Conservation (phyloP, 768 basidiomycete genomes). For the Pleurotus salmoneostramineus region DNA sequence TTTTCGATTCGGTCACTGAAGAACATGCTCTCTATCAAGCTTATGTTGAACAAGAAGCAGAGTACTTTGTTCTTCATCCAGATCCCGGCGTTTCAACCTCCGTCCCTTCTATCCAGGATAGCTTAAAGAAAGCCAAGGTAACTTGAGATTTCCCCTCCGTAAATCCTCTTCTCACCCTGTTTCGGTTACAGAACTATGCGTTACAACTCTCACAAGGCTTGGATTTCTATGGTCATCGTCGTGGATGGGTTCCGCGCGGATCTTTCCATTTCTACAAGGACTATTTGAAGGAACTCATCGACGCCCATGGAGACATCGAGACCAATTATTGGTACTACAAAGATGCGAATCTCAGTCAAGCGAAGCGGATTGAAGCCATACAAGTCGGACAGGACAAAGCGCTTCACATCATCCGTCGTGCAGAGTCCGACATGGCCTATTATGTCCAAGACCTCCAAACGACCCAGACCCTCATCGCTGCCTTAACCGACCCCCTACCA, state of each 20-base stretch:
- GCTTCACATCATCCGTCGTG: neutral
- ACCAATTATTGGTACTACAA: neutral
- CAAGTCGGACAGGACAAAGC: neutral
- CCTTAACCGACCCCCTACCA: neutral
- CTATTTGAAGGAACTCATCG: neutral
- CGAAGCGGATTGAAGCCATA: neutral
- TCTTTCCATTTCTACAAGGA: neutral
- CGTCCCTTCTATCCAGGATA: neutral
- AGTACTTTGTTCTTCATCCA: neutral
- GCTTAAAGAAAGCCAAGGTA: neutral
- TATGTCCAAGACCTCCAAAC: neutral
- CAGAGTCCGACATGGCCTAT: neutral
- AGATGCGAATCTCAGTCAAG: neutral
- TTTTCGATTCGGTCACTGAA: neutral
- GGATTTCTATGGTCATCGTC: neutral
- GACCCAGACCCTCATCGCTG: neutral
- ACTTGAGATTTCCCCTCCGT: neutral
- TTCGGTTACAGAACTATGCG: neutral
- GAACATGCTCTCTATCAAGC: neutral
- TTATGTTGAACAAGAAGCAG: neutral
- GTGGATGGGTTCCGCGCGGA: neutral
- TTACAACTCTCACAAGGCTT: neutral
- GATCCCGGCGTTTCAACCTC: neutral
- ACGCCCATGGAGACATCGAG: neutral
- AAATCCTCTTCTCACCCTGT: neutral